Evolutionary conservation across 768 basidiomycete genomes (phyloP).

Genomic region (Mycena albidolilacea): DNA sequence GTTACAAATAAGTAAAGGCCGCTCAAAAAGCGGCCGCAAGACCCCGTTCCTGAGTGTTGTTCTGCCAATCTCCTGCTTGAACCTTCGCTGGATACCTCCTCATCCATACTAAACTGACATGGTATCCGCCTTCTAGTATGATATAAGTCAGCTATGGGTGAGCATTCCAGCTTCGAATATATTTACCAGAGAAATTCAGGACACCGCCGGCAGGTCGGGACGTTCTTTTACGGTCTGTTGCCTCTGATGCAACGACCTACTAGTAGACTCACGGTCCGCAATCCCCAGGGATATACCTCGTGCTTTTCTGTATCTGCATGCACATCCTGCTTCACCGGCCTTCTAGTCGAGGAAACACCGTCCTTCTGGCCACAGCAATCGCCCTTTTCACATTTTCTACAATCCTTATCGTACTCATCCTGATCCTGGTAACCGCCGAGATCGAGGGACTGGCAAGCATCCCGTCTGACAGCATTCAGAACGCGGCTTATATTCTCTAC

Average conservation of each 20-base stretch:
- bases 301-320: slow-evolving; percentile 8
- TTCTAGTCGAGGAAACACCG: slow-evolving; percentile 8
- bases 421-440: slow-evolving; percentile 1
- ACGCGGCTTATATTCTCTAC: slow-evolving; percentile 1
- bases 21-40: not conserved
- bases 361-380: slow-evolving; percentile 3
- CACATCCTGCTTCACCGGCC: not conserved
- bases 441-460: slow-evolving; percentile 5
- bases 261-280: not conserved
- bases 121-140: not conserved
- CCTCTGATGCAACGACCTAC: not conserved
- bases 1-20: not conserved
- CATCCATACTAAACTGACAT: not conserved
- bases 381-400: slow-evolving; percentile 9
- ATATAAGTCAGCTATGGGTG: not conserved
- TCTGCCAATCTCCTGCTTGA: slow-evolving; percentile 3
- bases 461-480: slow-evolving; percentile 9
- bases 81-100: not conserved
- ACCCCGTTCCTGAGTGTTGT: slow-evolving; percentile 2
- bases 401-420: slow-evolving; percentile 6
- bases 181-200: slow-evolving; percentile 2
- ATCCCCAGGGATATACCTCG: slow-evolving; percentile 4
- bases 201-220: not conserved
- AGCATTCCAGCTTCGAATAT: slow-evolving; percentile 6
- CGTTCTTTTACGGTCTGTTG: slow-evolving; percentile 4